Evolutionary conservation across 2,329 filamentous ascomycete species (phyloP), one percentile per base, ranked within the genome.

Genomic region (Fusarium nygamai): DNA sequence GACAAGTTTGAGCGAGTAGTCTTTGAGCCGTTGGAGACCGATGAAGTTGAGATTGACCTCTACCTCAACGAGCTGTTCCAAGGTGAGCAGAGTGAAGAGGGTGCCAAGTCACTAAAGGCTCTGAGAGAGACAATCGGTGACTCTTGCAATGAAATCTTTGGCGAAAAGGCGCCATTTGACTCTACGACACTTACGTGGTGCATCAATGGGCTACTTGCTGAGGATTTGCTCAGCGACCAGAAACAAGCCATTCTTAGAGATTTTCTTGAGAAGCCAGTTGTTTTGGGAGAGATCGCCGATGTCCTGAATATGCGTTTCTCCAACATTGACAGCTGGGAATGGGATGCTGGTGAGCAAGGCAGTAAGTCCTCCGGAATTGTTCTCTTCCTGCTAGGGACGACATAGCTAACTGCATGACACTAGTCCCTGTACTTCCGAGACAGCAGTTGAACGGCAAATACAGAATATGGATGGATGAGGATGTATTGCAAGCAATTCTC

Each of bases 201-300:
- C 20, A 62, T 62, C 19, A 44, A 62, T 20, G 59, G 59, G 2
- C 9, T 62, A n/a, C 59, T 62, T 5, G 59, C 59, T 4, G 59
- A 62, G 38, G 59, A 62, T 9, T 5, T 62, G 20, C 50, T 62
- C 6, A 62, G 50, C 6, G 59, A 62, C 8, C n/a, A 62, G 36
- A 62, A 62, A 29, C 59, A 62, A 50, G 50, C 59, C 6, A 62
- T 62, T 13, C 59, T 62, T 44, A 50, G 50, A n/a, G 50, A 62
- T 3, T 58, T 62, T 58, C 59, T 62, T 24, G 59, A 62, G 16
- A 56, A 62, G 3, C 50, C 59, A 3, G 59, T 62, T 34, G 59
- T 62, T 20, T 24, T 62, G n/a, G 50, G 50, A 20, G 59, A 62
- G 24, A 62, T 62, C 1, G 31, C 59, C 1, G 59, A 62, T 29